These are phyloP conservation scores for Camptophora hylomeconis DNA, from an alignment of 2,329 filamentous ascomycete species.

Conservation along the genomic window DNA sequence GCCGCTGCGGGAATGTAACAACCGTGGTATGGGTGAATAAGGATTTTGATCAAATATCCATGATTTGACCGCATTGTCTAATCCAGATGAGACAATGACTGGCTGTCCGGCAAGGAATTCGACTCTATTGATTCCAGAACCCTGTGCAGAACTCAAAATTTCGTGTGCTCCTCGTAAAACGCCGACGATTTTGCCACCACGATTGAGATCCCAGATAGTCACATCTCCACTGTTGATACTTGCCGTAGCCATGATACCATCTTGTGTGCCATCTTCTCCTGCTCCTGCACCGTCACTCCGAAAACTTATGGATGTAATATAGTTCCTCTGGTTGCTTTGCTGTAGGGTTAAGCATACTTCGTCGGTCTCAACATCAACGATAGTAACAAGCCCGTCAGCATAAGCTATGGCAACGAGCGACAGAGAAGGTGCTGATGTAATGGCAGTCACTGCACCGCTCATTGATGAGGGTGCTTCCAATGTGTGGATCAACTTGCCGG, in stretches of 20 bases:
- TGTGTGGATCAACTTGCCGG: constrained; percentile 79
- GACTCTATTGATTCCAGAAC: constrained; percentile 65
- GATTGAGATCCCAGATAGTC: constrained; percentile 91
- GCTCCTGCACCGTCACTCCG: constrained; percentile 80
- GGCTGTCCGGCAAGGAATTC: constrained; percentile 85
- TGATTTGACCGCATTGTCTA: constrained; percentile 86
- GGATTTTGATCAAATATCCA: constrained; percentile 94
- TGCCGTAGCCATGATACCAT: constrained; percentile 89
- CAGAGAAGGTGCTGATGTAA: constrained; percentile 72
- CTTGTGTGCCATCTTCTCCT: constrained; percentile 68
- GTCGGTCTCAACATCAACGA: constrained; percentile 73
- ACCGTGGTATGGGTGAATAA: constrained; percentile 73
- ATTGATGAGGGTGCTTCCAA: constrained; percentile 62
- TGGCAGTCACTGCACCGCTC: constrained; percentile 70
- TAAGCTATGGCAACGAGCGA: constrained; percentile 83
- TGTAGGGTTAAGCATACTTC: constrained; percentile 45
- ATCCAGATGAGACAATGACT: constrained; percentile 76
- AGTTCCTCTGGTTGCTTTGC: constrained; percentile 18
- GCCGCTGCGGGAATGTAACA: constrained; percentile 73
- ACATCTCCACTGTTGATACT: constrained; percentile 71
- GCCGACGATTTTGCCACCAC: constrained; percentile 73
- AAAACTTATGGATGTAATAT: constrained; percentile 76
- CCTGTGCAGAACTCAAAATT: constrained; percentile 39
- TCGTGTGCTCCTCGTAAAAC: constrained; percentile 81
- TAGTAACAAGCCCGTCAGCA: constrained; percentile 59